Evolutionary conservation across 148 eudicot species (phyloP).

Genomic region (Simmondsia chinensis): DNA sequence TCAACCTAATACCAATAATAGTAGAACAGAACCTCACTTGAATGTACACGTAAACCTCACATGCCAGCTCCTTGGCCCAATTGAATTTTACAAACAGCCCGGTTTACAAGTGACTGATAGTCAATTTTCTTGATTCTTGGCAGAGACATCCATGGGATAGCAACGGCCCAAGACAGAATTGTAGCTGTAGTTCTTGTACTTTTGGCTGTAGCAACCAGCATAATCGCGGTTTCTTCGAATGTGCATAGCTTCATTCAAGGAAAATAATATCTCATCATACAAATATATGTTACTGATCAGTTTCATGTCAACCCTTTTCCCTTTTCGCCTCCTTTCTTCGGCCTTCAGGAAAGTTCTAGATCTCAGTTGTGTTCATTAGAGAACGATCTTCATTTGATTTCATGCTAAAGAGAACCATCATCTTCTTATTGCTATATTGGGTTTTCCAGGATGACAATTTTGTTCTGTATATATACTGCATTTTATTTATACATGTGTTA

Average conservation of each 20-base stretch:
- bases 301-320: background rate
- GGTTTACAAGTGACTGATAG: too few species aligned
- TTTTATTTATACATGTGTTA: background rate
- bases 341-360: too few species aligned
- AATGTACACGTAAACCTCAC: too few species aligned
- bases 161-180: constrained; percentile 49
- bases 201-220: constrained; percentile 62
- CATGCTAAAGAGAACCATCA: too few species aligned
- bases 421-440: too few species aligned
- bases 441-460: too few species aligned
- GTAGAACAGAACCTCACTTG: too few species aligned
- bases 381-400: background rate
- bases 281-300: background rate
- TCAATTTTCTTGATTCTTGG: constrained; percentile 4
- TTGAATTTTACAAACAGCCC: too few species aligned
- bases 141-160: constrained; percentile 85
- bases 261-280: constrained; percentile 1
- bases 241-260: constrained; percentile 27
- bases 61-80: background rate
- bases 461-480: too few species aligned
- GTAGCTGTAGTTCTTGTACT: constrained; percentile 51
- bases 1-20: too few species aligned
- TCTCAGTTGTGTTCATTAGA: background rate
- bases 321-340: too few species aligned
- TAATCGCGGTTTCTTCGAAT: constrained; percentile 63